These are phyloP conservation scores for Alternaria incomplexa DNA, from an alignment of 2,329 filamentous ascomycete genomes.

Conservation along the genomic window DNA sequence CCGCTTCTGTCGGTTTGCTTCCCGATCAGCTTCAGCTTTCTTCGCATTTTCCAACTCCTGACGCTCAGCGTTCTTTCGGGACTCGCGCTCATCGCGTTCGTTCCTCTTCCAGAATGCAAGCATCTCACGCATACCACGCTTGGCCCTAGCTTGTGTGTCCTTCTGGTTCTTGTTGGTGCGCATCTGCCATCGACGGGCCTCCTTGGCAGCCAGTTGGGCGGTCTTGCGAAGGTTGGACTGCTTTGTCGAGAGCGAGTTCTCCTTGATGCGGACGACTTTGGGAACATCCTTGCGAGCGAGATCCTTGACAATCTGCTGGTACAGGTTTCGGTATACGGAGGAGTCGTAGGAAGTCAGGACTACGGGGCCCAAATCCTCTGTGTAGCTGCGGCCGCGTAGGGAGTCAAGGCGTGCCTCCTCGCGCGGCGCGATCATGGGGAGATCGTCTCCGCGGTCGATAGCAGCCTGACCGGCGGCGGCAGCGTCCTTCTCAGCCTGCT, in stretches of 20 bases:
- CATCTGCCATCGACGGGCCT: slow-evolving; percentile 95
- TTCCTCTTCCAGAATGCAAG: slow-evolving; percentile 99
- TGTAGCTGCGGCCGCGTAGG: slow-evolving; percentile 51
- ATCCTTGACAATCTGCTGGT: slow-evolving; percentile 96
- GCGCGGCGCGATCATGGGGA: slow-evolving; percentile 66
- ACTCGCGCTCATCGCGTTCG: slow-evolving; percentile 93
- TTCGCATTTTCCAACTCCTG: slow-evolving; percentile 96
- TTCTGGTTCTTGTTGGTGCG: slow-evolving; percentile 99
- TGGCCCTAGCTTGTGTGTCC: slow-evolving; percentile 93
- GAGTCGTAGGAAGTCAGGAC: slow-evolving; percentile 70
- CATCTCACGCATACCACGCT: slow-evolving; percentile 99
- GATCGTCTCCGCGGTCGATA: slow-evolving; percentile 77
- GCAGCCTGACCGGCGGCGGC: slow-evolving; percentile 89
- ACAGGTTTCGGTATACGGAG: slow-evolving; percentile 95
- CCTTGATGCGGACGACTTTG: slow-evolving; percentile 88
- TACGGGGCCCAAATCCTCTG: slow-evolving; percentile 55
- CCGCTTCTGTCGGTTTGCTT: slow-evolving; percentile 95
- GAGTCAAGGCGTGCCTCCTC: slow-evolving; percentile 61
- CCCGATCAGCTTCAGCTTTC: slow-evolving; percentile 94
- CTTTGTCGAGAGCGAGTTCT: slow-evolving; percentile 83
- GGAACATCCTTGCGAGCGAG: slow-evolving; percentile 91
- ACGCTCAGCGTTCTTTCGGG: slow-evolving; percentile 90
- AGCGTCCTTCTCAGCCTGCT: slow-evolving; percentile 72
- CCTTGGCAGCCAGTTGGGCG: slow-evolving; percentile 93
- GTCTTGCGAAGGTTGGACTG: slow-evolving; percentile 98